phyloP scores from a whole-genome alignment of 73 alveolate genomes.

The Stentor roeselii region DNA sequence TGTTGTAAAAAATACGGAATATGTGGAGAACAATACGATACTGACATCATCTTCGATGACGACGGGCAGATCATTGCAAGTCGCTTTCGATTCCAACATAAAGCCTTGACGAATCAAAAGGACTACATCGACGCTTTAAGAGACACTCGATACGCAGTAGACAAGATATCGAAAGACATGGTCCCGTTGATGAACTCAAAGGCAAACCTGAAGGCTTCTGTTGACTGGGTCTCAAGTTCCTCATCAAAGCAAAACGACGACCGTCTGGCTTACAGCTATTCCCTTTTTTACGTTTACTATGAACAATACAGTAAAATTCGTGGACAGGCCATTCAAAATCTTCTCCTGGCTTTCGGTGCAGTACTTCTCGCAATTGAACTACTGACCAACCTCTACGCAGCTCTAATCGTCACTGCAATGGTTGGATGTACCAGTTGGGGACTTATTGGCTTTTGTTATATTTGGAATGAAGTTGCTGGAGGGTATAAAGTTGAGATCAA shows the following conservation, averaged over 20 bases:
- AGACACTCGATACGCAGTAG: slow-evolving; percentile 81
- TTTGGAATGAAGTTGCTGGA: slow-evolving; percentile 67
- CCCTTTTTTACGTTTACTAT: slow-evolving; percentile 86
- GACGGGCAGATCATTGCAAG: slow-evolving; percentile 80
- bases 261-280: slow-evolving; percentile 80
- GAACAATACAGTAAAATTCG: slow-evolving; percentile 90
- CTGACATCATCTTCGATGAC: slow-evolving; percentile 77
- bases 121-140: slow-evolving; percentile 67
- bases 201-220: background rate
- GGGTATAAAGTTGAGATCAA: slow-evolving; percentile 86
- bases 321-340: slow-evolving; percentile 81
- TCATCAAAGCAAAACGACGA: slow-evolving; percentile 29
- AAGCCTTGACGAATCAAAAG: slow-evolving; percentile 60
- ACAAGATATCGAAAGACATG: slow-evolving; percentile 46
- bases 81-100: slow-evolving; percentile 85
- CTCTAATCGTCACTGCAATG: slow-evolving; percentile 70
- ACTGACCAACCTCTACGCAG: slow-evolving; percentile 61
- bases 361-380: slow-evolving; percentile 79
- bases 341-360: slow-evolving; percentile 83
- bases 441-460: slow-evolving; percentile 76
- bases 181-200: slow-evolving; percentile 33
- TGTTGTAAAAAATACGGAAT: slow-evolving; percentile 86
- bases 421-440: slow-evolving; percentile 81
- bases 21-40: slow-evolving; percentile 89
- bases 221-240: background rate